Percentiles rank a stretch among this genome's conserved stretches.
Conservation (phyloP, 2,329 filamentous ascomycete genomes). For the Ramularia endophylla region DNA sequence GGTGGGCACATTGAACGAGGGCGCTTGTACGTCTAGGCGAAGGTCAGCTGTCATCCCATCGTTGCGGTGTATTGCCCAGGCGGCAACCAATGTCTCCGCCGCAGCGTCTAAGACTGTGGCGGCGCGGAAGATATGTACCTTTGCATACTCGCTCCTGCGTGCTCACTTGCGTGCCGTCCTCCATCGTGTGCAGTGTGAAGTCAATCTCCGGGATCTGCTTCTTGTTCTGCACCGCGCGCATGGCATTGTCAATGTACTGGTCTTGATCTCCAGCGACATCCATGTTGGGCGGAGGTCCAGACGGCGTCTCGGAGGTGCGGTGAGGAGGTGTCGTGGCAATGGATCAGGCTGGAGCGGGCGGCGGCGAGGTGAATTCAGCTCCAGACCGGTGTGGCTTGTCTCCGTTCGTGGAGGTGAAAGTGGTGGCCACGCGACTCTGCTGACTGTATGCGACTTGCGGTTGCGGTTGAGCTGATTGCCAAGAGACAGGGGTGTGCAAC, state of each 20-base stretch:
- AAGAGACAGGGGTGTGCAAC: too few relatives aligned
- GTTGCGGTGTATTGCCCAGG: neutral
- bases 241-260: conserved; percentile 70
- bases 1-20: conserved; percentile 84
- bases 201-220: conserved; percentile 96
- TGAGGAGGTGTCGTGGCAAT: neutral
- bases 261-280: conserved; percentile 31
- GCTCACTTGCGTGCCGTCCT: conserved; percentile 92
- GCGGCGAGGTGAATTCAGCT: neutral
- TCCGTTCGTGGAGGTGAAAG: neutral
- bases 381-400: conserved; percentile 11
- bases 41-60: conserved; percentile 14
- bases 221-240: conserved; percentile 90
- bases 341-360: too few relatives aligned
- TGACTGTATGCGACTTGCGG: too few relatives aligned
- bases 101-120: neutral
- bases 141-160: conserved; percentile 96
- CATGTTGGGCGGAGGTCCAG: too few relatives aligned
- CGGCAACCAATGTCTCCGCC: neutral
- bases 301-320: too few relatives aligned
- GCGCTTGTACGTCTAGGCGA: conserved; percentile 84
- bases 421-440: conserved; percentile 6
- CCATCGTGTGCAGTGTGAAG: conserved; percentile 97
- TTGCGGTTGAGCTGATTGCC: too few relatives aligned
- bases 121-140: conserved; percentile 56